A percentile compares a stretch with the other conserved stretches of the same genome.
Conservation (phyloP, 208 protist species). For the Tetramitus jugosus region DNA sequence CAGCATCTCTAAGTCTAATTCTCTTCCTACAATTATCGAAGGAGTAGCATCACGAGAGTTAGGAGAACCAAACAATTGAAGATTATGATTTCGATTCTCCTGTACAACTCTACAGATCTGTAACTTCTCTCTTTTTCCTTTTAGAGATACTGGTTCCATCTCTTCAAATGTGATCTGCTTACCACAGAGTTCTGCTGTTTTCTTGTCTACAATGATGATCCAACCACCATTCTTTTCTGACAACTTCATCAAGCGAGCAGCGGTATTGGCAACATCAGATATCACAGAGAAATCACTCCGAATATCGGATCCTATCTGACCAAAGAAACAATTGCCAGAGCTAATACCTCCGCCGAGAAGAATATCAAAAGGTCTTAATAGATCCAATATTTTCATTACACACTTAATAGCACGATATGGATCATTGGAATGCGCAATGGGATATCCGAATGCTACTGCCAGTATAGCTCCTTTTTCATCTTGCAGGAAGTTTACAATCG, state of each 20-base stretch:
- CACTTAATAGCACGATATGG: not conserved
- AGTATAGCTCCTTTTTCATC: conserved; percentile 20
- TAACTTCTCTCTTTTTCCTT: not conserved
- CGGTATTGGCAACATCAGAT: not conserved
- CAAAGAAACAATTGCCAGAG: conserved; percentile 15
- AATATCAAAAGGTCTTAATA: not conserved
- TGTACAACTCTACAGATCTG: not conserved
- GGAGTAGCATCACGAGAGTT: too few relatives aligned
- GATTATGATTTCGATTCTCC: too few relatives aligned
- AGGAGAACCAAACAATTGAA: too few relatives aligned
- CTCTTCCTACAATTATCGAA: too few relatives aligned
- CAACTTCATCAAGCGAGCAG: not conserved
- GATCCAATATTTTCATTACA: too few relatives aligned
- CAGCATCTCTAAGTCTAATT: too few relatives aligned
- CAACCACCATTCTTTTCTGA: not conserved
- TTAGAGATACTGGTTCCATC: not conserved
- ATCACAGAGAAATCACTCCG: not conserved
- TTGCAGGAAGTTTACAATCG: not conserved
- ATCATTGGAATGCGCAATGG: not conserved
- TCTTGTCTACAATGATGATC: not conserved
- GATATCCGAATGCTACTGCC: not conserved
- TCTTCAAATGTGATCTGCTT: not conserved
- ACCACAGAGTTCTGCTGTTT: too few relatives aligned
- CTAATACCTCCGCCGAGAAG: not conserved
- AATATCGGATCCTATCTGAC: not conserved